Conservation (phyloP, 1,139 yeast genomes). For the Pichia sp. region DNA sequence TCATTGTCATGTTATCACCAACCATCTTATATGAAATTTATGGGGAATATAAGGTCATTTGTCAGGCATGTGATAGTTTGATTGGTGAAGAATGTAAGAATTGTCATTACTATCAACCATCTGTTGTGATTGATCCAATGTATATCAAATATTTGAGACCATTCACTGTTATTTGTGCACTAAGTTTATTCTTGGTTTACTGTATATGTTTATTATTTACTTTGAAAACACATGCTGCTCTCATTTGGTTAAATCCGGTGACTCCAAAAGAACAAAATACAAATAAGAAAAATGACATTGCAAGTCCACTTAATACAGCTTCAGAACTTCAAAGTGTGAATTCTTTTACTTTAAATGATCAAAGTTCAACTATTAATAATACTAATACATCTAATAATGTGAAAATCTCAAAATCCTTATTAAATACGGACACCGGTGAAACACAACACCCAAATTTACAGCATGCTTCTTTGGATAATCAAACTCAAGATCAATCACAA, state of each 20-base stretch:
- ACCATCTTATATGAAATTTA: constrained; percentile 84
- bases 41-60: constrained; percentile 77
- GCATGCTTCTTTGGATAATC: neutral
- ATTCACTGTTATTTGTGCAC: constrained; percentile 72
- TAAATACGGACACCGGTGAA: neutral
- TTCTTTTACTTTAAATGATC: constrained; percentile 22
- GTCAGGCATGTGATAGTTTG: constrained; percentile 34
- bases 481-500: neutral
- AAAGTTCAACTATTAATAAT: constrained; percentile 2
- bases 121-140: constrained; percentile 53
- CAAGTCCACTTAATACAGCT: neutral
- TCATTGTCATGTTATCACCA: constrained; percentile 90
- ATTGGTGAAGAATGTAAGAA: constrained; percentile 42
- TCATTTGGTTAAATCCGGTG: constrained; percentile 81
- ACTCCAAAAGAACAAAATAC: constrained; percentile 1
- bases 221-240: constrained; percentile 88
- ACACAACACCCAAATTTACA: neutral
- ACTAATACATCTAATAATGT: neutral
- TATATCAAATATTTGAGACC: constrained; percentile 69
- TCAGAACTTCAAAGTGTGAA: constrained; percentile 24
- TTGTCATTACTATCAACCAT: constrained; percentile 78
- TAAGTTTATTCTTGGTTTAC: constrained; percentile 75
- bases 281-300: constrained; percentile 24
- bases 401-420: constrained; percentile 2
- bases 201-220: constrained; percentile 91